Evolutionary conservation across 176 grass and related monocot species (phyloP).

Genomic region (Musa itinerans): DNA sequence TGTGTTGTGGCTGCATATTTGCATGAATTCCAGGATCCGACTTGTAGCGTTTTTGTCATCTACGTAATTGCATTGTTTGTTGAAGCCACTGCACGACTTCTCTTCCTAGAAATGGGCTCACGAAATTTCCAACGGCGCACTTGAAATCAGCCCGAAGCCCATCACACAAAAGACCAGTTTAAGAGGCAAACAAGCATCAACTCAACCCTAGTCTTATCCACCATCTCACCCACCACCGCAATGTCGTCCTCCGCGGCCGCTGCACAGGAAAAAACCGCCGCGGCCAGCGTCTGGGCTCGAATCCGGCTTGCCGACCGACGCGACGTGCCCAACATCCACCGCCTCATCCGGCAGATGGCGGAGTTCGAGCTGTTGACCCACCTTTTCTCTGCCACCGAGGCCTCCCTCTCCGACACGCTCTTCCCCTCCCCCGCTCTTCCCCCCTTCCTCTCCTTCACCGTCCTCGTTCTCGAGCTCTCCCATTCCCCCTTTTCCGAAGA

Average conservation of each 20-base stretch:
- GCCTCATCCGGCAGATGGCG: slow-evolving; percentile 81
- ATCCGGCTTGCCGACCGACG: slow-evolving; percentile 47
- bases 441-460: slow-evolving; percentile 53
- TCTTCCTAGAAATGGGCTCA: no score
- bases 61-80: no score
- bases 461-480: slow-evolving; percentile 54
- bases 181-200: no score
- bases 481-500: slow-evolving; percentile 3
- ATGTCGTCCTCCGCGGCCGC: slow-evolving; percentile 21
- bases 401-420: slow-evolving; percentile 39
- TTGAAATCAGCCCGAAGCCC: no score
- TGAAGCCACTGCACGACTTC: no score
- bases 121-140: no score
- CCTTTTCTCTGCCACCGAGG: slow-evolving; percentile 67
- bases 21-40: no score
- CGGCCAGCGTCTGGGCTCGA: slow-evolving; percentile 60
- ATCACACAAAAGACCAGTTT: no score
- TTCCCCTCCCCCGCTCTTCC: slow-evolving; percentile 40
- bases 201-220: not conserved
- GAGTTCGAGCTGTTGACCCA: slow-evolving; percentile 81
- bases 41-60: no score
- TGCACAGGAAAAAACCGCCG: no score
- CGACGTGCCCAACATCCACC: slow-evolving; percentile 71
- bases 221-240: not conserved
- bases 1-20: no score